Conservation (phyloP, 2,329 filamentous ascomycete genomes). For the Aaosphaeria pasadenensis region DNA sequence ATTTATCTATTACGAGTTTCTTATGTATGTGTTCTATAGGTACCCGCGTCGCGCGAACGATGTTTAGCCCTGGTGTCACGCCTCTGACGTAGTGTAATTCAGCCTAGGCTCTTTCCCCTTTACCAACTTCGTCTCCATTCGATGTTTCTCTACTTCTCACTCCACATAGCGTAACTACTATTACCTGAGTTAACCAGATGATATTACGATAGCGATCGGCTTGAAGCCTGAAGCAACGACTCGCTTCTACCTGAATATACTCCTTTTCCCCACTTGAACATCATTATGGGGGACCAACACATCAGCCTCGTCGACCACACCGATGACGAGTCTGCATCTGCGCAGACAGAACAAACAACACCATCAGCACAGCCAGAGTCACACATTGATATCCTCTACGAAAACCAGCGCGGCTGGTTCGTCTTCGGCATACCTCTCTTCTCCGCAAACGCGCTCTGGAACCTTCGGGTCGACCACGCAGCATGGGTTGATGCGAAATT, state of each 20-base stretch:
- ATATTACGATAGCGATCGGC: slow-evolving; percentile 14
- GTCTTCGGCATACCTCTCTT: slow-evolving; percentile 89
- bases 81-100: no score
- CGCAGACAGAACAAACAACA: slow-evolving; percentile 11
- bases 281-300: slow-evolving; percentile 54
- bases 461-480: slow-evolving; percentile 76
- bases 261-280: background rate
- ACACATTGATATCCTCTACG: slow-evolving; percentile 79
- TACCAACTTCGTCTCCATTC: no score
- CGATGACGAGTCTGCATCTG: slow-evolving; percentile 33
- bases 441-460: slow-evolving; percentile 70
- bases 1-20: no score
- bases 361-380: slow-evolving; percentile 19
- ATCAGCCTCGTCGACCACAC: slow-evolving; percentile 64
- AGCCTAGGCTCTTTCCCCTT: no score
- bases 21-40: no score
- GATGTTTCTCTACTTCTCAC: no score
- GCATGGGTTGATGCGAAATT: slow-evolving; percentile 73
- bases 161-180: no score
- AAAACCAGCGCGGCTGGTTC: slow-evolving; percentile 90
- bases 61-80: no score
- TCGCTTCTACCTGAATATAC: background rate
- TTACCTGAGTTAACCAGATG: no score
- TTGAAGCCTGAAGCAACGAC: slow-evolving; percentile 8
- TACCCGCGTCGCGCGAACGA: no score